phyloP scores from a whole-genome alignment of 2,329 filamentous ascomycete genomes.

The Epicoccum sorghinum region DNA sequence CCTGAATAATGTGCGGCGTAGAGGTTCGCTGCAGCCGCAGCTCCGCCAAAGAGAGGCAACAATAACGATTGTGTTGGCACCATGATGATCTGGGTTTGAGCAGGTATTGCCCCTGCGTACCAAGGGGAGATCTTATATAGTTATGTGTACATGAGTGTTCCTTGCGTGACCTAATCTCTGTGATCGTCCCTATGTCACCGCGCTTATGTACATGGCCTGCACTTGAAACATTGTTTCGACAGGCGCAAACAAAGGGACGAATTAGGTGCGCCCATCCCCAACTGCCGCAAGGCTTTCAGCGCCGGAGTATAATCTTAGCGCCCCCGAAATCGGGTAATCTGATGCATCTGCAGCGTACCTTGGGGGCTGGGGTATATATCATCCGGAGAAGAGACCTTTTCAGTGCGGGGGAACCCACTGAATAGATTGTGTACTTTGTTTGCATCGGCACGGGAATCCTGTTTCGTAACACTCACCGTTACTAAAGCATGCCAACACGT shows the following conservation, averaged over 20 bases:
- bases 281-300: conserved; percentile 9
- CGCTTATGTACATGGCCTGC: conserved; percentile 12
- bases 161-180: conserved; percentile 2
- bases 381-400: neutral
- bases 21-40: conserved; percentile 36
- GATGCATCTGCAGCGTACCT: neutral
- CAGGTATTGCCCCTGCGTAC: neutral
- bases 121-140: neutral
- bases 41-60: conserved; percentile 33
- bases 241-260: conserved; percentile 13
- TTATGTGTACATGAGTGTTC: neutral
- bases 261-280: conserved; percentile 5
- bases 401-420: conserved; percentile 1
- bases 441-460: neutral
- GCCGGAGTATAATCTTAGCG: conserved; percentile 1
- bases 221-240: conserved; percentile 13
- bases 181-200: conserved; percentile 6
- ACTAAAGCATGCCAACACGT: neutral
- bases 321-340: neutral
- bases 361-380: conserved; percentile 10
- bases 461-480: neutral
- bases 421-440: neutral
- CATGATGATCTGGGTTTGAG: conserved; percentile 21
- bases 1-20: conserved; percentile 42
- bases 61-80: conserved; percentile 28